Base-by-base conservation (phyloP, 1,284 basidiomycete genomes). In the Bjerkandera adusta region DNA sequence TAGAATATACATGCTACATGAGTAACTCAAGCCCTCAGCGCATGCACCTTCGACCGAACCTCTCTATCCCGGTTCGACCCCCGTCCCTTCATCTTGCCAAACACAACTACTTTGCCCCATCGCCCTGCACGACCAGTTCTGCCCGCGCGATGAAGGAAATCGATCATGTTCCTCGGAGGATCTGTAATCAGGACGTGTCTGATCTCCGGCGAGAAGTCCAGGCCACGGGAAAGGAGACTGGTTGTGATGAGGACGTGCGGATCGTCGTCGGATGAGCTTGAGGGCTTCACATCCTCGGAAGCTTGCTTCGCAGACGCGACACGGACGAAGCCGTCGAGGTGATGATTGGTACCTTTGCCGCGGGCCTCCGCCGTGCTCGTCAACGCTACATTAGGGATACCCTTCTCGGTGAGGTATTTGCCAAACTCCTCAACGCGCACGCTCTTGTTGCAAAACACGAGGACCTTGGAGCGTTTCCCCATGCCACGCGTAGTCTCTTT, bases 101-200 rank as follows among this genome's bases (percentile, higher is more conserved):
- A 89, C 8, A 89, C 68, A 3, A 89, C 79, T 0, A 89, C 85
- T 54, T 73, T 79, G 0, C 85, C 86, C 25, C 63, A 60, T 57
- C 73, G 61, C 0, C 92, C 92, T 0, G 82, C 81, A 12, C 87
- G 70, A 0, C 85, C 92, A 0, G 86, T 79, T 37, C 92, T 72
- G 5, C 92, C 92, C 0, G 92, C 92, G 4, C 92, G 83, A 67
- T 95, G 92, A 50, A 95, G 66, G 61, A 95, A 93, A 66, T 95
- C 91, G 36, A 93, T 77, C 72, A 89, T 87, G 63, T 91, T 93
- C 53, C 87, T 71, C 20, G 91, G 89, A 58, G 89, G 81, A 54
- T 94, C 92, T 21, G 89, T 75, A 54, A 94, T 84, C 64, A 94
- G 86, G 3, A 93, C 86, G 53, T 92, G 81, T 51, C 76, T 74